phyloP scores from a whole-genome alignment of 2,329 filamentous ascomycete genomes.

The Orbilia javanica region DNA sequence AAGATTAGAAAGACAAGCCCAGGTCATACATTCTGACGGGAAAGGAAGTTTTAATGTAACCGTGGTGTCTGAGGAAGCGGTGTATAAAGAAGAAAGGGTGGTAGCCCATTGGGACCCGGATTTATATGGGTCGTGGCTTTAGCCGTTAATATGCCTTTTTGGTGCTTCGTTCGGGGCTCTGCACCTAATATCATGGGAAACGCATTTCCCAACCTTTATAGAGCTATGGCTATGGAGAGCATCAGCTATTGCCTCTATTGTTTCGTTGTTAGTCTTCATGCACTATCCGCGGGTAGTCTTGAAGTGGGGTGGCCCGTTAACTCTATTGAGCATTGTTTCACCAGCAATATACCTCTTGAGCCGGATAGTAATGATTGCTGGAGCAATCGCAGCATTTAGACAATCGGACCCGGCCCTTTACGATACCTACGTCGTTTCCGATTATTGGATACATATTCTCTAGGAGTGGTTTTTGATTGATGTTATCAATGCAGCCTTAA shows the following conservation, averaged over 20 bases:
- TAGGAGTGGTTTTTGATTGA: conserved; percentile 18
- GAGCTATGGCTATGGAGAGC: conserved; percentile 63
- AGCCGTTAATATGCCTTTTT: conserved; percentile 60
- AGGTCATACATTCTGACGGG: conserved; percentile 63
- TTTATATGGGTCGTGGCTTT: conserved; percentile 60
- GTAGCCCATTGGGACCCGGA: conserved; percentile 59
- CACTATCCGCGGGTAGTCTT: conserved; percentile 61
- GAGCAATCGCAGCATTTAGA: conserved; percentile 61
- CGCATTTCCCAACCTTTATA: conserved; percentile 62
- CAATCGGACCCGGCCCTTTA: conserved; percentile 31
- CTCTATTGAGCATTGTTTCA: conserved; percentile 60
- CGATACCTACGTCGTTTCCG: conserved; percentile 57
- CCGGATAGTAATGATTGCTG: conserved; percentile 60
- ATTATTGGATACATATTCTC: conserved; percentile 62
- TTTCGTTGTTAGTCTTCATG: conserved; percentile 62
- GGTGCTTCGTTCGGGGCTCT: conserved; percentile 63
- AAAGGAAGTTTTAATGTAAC: conserved; percentile 64
- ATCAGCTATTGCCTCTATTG: conserved; percentile 62
- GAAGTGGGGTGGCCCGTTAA: conserved; percentile 60
- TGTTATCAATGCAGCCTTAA: too few species aligned
- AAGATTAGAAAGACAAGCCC: conserved; percentile 63
- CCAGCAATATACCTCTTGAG: conserved; percentile 61
- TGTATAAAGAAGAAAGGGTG: conserved; percentile 62
- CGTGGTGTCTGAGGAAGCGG: conserved; percentile 63
- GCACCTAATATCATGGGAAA: conserved; percentile 63